A percentile compares a stretch with the other conserved stretches of the same genome.
Conservation (phyloP, 805 yeast species). For the Kluyveromyces aestuarii region DNA sequence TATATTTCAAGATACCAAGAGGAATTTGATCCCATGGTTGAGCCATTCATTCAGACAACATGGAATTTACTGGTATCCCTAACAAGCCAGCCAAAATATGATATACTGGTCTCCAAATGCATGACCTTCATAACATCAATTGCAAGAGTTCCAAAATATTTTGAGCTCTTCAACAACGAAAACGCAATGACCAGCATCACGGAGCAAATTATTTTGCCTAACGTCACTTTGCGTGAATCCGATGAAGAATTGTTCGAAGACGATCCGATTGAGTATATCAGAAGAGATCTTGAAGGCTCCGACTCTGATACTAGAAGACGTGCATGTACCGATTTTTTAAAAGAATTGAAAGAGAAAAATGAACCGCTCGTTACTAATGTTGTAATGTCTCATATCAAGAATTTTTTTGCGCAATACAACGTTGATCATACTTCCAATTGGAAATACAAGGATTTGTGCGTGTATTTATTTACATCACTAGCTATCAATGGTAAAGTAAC, state of each 20-base stretch:
- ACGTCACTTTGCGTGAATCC: conserved; percentile 71
- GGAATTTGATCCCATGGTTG: conserved; percentile 71
- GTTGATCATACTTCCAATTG: conserved; percentile 46
- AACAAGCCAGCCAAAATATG: conserved; percentile 69
- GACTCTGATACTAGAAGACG: conserved; percentile 89
- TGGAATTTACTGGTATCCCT: conserved; percentile 67
- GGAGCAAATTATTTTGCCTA: conserved; percentile 80
- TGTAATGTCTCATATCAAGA: conserved; percentile 62
- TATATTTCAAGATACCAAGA: conserved; percentile 90
- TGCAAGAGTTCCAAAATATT: conserved; percentile 59
- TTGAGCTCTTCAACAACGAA: conserved; percentile 52
- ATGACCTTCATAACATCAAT: conserved; percentile 77
- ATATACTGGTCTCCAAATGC: conserved; percentile 72
- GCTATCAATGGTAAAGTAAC: conserved; percentile 92
- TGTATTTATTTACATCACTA: conserved; percentile 75
- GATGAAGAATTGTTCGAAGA: conserved; percentile 95
- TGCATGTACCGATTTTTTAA: conserved; percentile 84
- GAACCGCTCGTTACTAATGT: conserved; percentile 66
- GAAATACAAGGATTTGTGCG: conserved; percentile 82
- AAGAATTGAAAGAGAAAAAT: conserved; percentile 74
- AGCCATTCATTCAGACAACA: conserved; percentile 67
- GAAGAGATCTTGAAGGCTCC: conserved; percentile 91
- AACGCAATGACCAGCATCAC: conserved; percentile 65
- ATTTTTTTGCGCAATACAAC: conserved; percentile 47
- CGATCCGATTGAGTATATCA: conserved; percentile 87